Base-by-base conservation (phyloP, 345 rosid species). In the Camelina hispida region DNA sequence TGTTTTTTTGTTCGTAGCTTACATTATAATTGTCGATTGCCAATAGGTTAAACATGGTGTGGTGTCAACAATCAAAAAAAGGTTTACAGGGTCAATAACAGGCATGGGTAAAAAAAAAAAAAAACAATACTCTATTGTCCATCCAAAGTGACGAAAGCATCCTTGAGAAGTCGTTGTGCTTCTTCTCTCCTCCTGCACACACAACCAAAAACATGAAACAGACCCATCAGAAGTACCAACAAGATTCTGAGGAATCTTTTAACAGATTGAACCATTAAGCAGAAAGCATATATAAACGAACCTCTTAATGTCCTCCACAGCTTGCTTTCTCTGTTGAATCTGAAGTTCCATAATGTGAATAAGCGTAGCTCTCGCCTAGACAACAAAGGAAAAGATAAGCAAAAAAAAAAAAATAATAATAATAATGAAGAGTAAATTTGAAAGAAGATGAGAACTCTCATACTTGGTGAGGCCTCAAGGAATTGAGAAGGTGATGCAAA, bases 261-360 rank as follows among this genome's bases (percentile, higher is more conserved):
- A 23, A 3, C 30, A 50, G 47, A 47, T 25, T 6, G 52, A 9
- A 48, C 37, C 56, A 62, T 4, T 15, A 51, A 46, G 64, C 16
- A 38, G 10, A 15, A 58, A 11, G 47, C 30, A 58, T 65, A 51
- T 9, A 68, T 64, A 80, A 53, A 68, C 66, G 79, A 53, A 88
- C 97, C 96, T 88, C 83, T 94, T 89, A 76, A 94, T 87, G 81
- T 94, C 97, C 62, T 91, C 96, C 65, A 94, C 88, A 1, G 95
- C 96, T 81, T 94, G 91, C 78, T 91, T 90, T 23, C 95, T 83
- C 3, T 82, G 88, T 66, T 88, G 87, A 69, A 91, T 91, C 79
- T 94, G 97, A 81, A 88, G 95, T 77, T 94, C 95, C 67, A 89
- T 80, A 60, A 93, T 83, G 80, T 89, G 97, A 81, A 89, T 91